phyloP scores from a whole-genome alignment of 2,329 filamentous ascomycete genomes.

The Colletotrichum scovillei region DNA sequence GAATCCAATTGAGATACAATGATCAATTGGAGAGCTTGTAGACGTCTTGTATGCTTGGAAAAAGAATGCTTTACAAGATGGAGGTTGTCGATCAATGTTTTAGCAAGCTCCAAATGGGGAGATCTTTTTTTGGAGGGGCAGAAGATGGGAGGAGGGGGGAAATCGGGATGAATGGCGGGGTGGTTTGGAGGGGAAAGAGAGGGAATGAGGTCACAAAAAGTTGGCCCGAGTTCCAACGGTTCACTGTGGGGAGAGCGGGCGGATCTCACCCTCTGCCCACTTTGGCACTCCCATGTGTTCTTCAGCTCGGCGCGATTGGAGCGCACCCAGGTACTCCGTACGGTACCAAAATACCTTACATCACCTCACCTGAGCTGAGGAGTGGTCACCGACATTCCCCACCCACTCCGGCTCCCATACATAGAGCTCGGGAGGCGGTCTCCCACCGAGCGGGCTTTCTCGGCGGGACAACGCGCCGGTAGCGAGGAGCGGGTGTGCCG shows the following conservation, averaged over 20 bases:
- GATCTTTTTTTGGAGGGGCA: constrained; percentile 14
- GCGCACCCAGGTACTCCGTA: neutral
- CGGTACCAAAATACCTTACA: neutral
- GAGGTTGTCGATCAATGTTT: constrained; percentile 8
- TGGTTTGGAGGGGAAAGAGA: neutral
- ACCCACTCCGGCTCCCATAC: neutral
- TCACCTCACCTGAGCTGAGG: too few species aligned
- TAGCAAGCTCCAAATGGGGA: neutral
- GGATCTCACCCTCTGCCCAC: neutral
- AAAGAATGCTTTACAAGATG: neutral
- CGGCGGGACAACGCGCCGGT: too few species aligned
- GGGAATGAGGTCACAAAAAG: constrained; percentile 27
- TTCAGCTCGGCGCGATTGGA: neutral
- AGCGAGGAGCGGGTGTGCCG: neutral
- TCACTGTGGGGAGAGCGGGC: constrained; percentile 17
- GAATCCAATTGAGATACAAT: neutral
- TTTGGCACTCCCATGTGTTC: neutral
- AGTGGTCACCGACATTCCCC: too few species aligned
- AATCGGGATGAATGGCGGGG: constrained; percentile 21
- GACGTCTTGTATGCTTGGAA: neutral
- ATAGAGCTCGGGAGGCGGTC: neutral
- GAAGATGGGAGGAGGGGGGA: neutral
- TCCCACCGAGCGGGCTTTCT: neutral
- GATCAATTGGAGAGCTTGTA: neutral
- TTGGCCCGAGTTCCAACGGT: neutral